A percentile compares a stretch with the other conserved stretches of the same genome.
Conservation (phyloP, 2,329 filamentous ascomycete species). For the Talaromyces sp. region DNA sequence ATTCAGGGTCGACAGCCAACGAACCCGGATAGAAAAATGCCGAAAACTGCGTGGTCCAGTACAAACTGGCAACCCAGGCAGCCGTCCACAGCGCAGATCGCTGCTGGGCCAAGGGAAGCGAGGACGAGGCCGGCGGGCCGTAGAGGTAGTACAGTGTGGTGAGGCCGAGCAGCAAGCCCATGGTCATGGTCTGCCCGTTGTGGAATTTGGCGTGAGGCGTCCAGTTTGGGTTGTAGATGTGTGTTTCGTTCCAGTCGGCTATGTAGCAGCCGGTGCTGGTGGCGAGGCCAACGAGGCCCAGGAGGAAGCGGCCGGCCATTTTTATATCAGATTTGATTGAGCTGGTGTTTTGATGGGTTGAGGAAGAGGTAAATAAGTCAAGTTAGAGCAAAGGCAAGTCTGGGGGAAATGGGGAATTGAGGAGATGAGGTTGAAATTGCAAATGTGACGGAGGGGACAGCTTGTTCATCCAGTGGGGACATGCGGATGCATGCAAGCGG, state of each 20-base stretch:
- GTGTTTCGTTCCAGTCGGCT: slow-evolving; percentile 39
- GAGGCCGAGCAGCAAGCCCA: slow-evolving; percentile 37
- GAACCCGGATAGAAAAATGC: slow-evolving; percentile 45
- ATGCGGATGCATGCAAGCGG: not conserved
- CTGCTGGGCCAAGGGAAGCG: not conserved
- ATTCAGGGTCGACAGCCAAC: slow-evolving; percentile 42
- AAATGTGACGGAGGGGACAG: not conserved
- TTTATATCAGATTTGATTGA: not conserved
- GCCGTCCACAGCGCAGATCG: slow-evolving; percentile 20
- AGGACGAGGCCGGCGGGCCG: slow-evolving; percentile 9
- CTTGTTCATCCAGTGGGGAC: not conserved
- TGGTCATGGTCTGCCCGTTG: slow-evolving; percentile 49
- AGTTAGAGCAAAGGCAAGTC: not conserved
- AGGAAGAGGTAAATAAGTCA: not conserved
- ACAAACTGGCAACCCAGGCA: slow-evolving; percentile 37
- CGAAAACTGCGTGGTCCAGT: slow-evolving; percentile 40
- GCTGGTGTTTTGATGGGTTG: not conserved
- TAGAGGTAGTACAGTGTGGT: slow-evolving; percentile 34
- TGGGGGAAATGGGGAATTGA: not conserved
- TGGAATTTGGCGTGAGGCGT: slow-evolving; percentile 49
- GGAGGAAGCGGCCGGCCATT: slow-evolving; percentile 10
- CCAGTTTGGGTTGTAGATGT: slow-evolving; percentile 46
- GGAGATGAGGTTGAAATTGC: not conserved
- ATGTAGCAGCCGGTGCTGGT: slow-evolving; percentile 19
- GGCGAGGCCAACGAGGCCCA: slow-evolving; percentile 14